Base-by-base conservation (phyloP, 441 rosid species). In the Pelargonium citronellum region DNA sequence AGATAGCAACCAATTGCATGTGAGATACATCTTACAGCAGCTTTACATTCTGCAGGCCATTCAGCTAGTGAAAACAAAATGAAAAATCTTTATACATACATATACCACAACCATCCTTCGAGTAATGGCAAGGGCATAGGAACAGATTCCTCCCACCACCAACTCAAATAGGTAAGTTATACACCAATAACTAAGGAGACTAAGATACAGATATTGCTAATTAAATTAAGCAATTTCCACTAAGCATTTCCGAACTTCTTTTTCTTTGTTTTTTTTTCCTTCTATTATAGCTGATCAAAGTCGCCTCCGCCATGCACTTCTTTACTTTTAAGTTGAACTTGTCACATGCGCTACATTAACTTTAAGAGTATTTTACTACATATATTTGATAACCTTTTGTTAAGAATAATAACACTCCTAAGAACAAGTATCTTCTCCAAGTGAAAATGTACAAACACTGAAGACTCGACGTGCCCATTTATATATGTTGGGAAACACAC, bases 241-340 rank as follows among this genome's bases (percentile, higher is more conserved):
- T 53, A 53, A 53, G 17, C 20, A 15, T 53, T 7, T 53, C 60
- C 15, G 19, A 53, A 53, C 60, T 16, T 53, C 19, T 53, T 49
- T 12, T 10, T 49, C 16, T 15, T 15, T 12, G 55, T 49, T 49
- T 15, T 46, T 13, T 46, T 16, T 44, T 44, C 49, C 13, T 44
- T 53, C 19, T 53, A 15, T 53, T n/a, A 15, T 10, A 53, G 60
- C 17, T n/a, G 60, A 53, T 60, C 64, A 60, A 60, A 60, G 64
- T 60, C 7, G 30, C 13, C 64, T 22, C 27, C 30, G 19, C 2
- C 27, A 9, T 19, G 64, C 30, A 60, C 10, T 60, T 60, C 64
- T 24, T 60, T 10, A 60, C 64, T 22, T 19, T 9, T 19, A 7
- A 60, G 10, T 19, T 17, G 13, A 20, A 60, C 34, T 19, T 60